phyloP scores from a whole-genome alignment of 257 asterid species.

The Cinchona pubescens region DNA sequence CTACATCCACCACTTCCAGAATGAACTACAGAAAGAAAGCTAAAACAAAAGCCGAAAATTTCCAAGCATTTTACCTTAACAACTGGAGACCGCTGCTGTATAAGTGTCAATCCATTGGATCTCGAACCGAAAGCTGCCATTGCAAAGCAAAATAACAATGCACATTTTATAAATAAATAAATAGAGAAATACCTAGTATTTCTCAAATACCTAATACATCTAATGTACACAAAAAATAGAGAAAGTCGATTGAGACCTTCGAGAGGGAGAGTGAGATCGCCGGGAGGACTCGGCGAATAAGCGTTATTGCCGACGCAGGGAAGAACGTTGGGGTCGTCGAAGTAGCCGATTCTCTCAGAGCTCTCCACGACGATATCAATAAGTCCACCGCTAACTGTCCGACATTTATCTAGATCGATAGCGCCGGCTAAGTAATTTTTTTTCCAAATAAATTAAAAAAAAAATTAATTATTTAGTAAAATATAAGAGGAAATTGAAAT shows the following conservation, averaged over 20 bases:
- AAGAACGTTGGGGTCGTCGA: conserved; percentile 82
- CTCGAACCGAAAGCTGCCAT: conserved; percentile 68
- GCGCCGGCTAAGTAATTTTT: conserved; percentile 62
- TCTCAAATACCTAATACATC: too few relatives aligned
- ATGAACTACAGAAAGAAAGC: too few relatives aligned
- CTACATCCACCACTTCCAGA: background rate
- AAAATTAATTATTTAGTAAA: background rate
- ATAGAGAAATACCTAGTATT: too few relatives aligned
- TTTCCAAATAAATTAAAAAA: background rate
- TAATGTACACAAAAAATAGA: too few relatives aligned
- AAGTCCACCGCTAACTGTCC: conserved; percentile 95
- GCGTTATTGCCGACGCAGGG: conserved; percentile 99
- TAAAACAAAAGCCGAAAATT: too few relatives aligned
- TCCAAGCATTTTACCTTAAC: conserved; percentile 54
- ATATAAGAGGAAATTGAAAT: background rate
- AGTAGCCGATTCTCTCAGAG: conserved; percentile 59
- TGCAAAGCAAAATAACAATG: too few relatives aligned
- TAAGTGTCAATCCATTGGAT: conserved; percentile 52
- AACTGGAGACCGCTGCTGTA: conserved; percentile 93
- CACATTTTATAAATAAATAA: too few relatives aligned
- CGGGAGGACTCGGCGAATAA: conserved; percentile 66
- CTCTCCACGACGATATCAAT: conserved; percentile 62
- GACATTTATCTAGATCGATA: conserved; percentile 89
- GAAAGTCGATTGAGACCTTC: conserved; percentile 49
- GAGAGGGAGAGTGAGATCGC: conserved; percentile 71